Percentiles rank a stretch among this genome's conserved stretches.
These are phyloP conservation scores for Marasmius oreades DNA, from an alignment of 1,284 basidiomycete species.

Conservation along the genomic window DNA sequence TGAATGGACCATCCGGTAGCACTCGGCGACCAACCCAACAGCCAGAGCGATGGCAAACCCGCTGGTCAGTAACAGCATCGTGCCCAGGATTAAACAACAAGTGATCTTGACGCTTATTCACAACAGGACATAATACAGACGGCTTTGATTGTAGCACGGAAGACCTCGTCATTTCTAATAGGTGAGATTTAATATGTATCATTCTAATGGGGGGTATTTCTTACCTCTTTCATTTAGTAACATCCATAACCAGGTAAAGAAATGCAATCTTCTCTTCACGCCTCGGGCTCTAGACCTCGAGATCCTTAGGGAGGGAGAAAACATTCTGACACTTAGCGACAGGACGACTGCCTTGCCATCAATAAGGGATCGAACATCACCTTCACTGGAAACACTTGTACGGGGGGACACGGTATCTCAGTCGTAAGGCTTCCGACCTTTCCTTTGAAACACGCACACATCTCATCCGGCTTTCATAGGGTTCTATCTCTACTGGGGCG, in stretches of 20 bases:
- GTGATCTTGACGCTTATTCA: too few species aligned
- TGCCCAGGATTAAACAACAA: too few species aligned
- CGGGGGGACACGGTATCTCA: conserved; percentile 45
- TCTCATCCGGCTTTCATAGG: conserved; percentile 12
- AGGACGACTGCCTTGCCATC: conserved; percentile 55
- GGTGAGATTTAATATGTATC: too few species aligned
- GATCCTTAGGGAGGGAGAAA: too few species aligned
- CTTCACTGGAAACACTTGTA: conserved; percentile 44
- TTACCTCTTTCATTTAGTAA: too few species aligned
- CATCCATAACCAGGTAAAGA: conserved; percentile 14
- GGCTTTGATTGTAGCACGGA: conserved; percentile 32
- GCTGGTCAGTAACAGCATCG: conserved; percentile 25
- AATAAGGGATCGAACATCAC: conserved; percentile 45
- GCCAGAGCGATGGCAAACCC: conserved; percentile 36
- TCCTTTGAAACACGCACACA: too few species aligned
- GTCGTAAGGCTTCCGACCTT: conserved; percentile 29
- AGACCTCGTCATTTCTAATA: too few species aligned
- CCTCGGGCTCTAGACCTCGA: too few species aligned
- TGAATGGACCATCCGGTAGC: too few species aligned
- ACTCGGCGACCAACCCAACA: conserved; percentile 39
- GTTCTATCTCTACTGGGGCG: conserved; percentile 31
- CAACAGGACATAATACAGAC: conserved; percentile 44
- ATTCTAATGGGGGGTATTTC: too few species aligned
- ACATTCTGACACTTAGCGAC: too few species aligned
- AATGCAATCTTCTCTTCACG: too few species aligned